Evolutionary conservation across 768 basidiomycete genomes (phyloP).

Genomic region (Porpolomopsis calyptriformis): DNA sequence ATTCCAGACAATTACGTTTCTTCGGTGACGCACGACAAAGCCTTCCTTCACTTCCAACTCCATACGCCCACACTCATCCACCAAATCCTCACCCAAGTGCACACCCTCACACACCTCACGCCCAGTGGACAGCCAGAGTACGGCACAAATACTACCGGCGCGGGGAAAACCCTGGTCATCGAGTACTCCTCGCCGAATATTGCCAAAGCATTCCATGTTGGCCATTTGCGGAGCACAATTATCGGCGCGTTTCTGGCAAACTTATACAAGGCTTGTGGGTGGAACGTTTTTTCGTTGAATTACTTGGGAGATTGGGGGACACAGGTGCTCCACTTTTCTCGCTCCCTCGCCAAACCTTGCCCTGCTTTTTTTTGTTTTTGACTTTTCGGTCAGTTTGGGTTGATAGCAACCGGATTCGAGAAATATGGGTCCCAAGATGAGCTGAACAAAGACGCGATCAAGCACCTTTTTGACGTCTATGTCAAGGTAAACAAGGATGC

Average conservation of each 20-base stretch:
- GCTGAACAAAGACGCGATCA: constrained; percentile 82
- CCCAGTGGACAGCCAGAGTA: constrained; percentile 58
- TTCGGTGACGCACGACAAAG: constrained; percentile 56
- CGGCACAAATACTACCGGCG: constrained; percentile 67
- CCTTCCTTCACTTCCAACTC: constrained; percentile 77
- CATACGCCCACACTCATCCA: constrained; percentile 54
- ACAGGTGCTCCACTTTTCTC: constrained; percentile 45
- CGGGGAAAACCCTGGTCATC: constrained; percentile 75
- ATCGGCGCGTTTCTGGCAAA: constrained; percentile 93
- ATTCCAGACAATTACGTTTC: constrained; percentile 71
- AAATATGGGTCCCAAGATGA: constrained; percentile 82
- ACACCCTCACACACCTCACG: constrained; percentile 55
- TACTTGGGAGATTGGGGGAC: constrained; percentile 99
- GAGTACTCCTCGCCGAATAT: constrained; percentile 98
- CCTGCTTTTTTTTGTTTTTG: not conserved
- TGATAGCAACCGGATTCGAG: constrained; percentile 86
- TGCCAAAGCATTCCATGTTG: constrained; percentile 96
- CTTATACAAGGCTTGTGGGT: constrained; percentile 84
- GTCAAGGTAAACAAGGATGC: constrained; percentile 89
- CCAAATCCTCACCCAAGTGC: constrained; percentile 61
- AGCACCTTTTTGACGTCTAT: constrained; percentile 90
- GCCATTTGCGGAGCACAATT: constrained; percentile 94
- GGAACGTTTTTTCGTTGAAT: constrained; percentile 85
- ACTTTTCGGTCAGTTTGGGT: constrained; percentile 47
- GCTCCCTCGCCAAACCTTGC: not conserved